A percentile compares a stretch with the other conserved stretches of the same genome.
Evolutionary conservation across 495 filamentous ascomycete species (phyloP).

Genomic region (Elaphomyces granulatus): DNA sequence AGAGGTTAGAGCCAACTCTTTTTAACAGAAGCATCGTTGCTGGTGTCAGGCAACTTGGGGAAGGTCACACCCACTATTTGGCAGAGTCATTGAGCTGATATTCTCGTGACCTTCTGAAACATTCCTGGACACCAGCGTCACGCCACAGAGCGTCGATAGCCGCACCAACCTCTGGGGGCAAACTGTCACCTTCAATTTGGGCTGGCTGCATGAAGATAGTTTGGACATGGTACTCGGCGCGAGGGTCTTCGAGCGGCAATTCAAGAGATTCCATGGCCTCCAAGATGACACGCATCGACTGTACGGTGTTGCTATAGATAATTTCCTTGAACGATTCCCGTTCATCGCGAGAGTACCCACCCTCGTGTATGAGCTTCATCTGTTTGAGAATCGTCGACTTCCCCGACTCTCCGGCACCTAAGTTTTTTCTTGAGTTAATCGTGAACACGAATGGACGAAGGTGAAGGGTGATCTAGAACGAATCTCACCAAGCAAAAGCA

Average conservation of each 20-base stretch:
- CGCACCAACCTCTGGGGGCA: conserved; percentile 86
- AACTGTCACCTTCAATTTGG: conserved; percentile 88
- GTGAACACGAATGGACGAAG: background rate
- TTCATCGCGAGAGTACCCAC: conserved; percentile 42
- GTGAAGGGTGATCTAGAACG: background rate
- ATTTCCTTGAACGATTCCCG: conserved; percentile 70
- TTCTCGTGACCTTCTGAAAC: conserved; percentile 86
- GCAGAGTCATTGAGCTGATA: conserved; percentile 98
- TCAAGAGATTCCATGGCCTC: conserved; percentile 94
- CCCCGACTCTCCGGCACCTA: conserved; percentile 98
- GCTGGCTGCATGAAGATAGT: conserved; percentile 93
- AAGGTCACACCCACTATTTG: conserved; percentile 85
- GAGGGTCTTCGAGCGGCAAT: conserved; percentile 71
- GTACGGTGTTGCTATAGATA: conserved; percentile 96
- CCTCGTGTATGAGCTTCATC: conserved; percentile 65
- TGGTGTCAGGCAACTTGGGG: too few relatives aligned
- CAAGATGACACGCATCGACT: conserved; percentile 90
- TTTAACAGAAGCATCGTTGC: too few relatives aligned
- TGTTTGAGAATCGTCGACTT: conserved; percentile 99
- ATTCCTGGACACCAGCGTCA: conserved; percentile 89
- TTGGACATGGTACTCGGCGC: conserved; percentile 86
- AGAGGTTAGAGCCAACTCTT: too few relatives aligned
- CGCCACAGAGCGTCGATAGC: conserved; percentile 91
- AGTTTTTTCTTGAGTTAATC: too few relatives aligned
- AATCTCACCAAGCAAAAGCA: conserved; percentile 84